A percentile compares a stretch with the other conserved stretches of the same genome.
Evolutionary conservation across 371 early-diverging fungal species (phyloP).

Genomic region (Fennellomyces sp.): DNA sequence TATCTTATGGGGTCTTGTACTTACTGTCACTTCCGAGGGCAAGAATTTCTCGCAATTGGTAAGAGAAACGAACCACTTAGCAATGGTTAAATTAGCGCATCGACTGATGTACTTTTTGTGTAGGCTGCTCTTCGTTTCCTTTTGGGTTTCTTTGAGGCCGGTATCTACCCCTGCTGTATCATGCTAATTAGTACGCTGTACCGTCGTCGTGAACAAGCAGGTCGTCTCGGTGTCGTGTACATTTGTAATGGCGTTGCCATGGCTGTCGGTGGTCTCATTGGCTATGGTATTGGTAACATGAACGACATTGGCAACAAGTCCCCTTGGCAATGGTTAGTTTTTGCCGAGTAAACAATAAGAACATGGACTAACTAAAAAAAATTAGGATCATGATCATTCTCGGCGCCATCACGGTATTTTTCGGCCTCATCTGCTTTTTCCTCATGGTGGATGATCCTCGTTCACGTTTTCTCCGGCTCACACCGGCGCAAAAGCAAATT

Average conservation of each 20-base stretch:
- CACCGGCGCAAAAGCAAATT: constrained; percentile 12
- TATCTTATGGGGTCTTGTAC: constrained; percentile 30
- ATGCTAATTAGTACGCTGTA: constrained; percentile 28
- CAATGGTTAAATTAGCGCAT: too few relatives aligned
- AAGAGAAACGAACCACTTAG: not conserved
- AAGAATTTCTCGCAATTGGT: constrained; percentile 27
- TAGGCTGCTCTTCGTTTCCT: constrained; percentile 31
- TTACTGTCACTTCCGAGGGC: constrained; percentile 23
- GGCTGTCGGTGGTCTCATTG: constrained; percentile 61
- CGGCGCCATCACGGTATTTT: constrained; percentile 26
- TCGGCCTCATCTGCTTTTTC: constrained; percentile 23
- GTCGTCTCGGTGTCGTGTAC: constrained; percentile 25
- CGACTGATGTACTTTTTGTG: too few relatives aligned
- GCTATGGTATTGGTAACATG: constrained; percentile 58
- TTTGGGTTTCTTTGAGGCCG: constrained; percentile 32
- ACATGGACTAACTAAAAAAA: not conserved
- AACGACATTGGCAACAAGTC: constrained; percentile 31
- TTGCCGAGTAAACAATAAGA: not conserved
- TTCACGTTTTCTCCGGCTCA: constrained; percentile 17
- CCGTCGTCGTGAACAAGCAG: constrained; percentile 28
- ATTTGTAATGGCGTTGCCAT: constrained; percentile 44
- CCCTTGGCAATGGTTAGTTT: constrained; percentile 52
- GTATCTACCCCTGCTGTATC: constrained; percentile 28
- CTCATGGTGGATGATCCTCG: constrained; percentile 19
- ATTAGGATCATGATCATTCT: constrained; percentile 43